Evolutionary conservation across 805 yeast genomes (phyloP).

Genomic region (Myxozyma sirexii): DNA sequence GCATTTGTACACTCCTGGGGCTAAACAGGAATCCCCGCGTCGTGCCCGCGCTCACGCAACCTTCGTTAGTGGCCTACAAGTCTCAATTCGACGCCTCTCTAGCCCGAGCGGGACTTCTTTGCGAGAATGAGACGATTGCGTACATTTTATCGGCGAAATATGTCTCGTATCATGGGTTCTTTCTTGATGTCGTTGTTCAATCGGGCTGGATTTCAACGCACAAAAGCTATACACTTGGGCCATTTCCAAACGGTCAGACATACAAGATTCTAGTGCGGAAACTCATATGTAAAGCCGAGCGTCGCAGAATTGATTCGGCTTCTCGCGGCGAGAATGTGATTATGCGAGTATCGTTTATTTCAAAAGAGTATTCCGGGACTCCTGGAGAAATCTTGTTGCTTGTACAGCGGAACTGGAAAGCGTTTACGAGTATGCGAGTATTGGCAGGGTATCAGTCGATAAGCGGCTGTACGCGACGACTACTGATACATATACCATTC

Average conservation of each 20-base stretch:
- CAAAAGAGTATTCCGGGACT: neutral
- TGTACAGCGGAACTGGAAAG: neutral
- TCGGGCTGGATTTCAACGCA: no score
- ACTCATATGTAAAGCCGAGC: conserved; percentile 3
- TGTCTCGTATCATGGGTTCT: conserved; percentile 7
- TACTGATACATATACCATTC: no score
- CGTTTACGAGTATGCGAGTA: no score
- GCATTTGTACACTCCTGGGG: no score
- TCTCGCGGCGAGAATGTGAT: conserved; percentile 3
- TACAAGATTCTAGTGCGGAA: neutral
- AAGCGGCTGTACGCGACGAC: no score
- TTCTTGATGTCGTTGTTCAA: conserved; percentile 8
- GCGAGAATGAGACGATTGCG: neutral
- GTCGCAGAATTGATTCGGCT: neutral
- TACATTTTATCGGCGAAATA: conserved; percentile 2
- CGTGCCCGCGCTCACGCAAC: neutral
- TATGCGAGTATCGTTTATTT: neutral
- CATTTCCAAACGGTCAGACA: neutral
- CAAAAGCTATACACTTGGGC: conserved; percentile 3
- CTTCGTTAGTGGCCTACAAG: neutral
- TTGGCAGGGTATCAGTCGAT: no score
- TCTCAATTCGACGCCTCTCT: neutral
- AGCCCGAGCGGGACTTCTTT: neutral
- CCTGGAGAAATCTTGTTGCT: neutral
- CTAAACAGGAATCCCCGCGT: no score